These are phyloP conservation scores for Mastigamoeba balamuthi DNA, from an alignment of 78 protist species.

Conservation along the genomic window DNA sequence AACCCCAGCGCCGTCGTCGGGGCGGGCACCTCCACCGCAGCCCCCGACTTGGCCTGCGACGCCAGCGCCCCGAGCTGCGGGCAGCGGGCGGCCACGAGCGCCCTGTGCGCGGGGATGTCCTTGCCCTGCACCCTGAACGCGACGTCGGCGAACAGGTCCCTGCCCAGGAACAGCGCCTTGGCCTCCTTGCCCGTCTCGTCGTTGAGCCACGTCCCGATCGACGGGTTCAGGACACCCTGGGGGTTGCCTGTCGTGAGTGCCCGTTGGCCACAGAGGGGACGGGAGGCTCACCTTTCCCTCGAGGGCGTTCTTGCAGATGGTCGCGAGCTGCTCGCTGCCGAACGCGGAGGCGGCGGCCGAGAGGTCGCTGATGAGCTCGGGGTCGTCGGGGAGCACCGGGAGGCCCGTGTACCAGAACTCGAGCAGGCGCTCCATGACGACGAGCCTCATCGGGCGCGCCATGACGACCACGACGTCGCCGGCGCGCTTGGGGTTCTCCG, in stretches of 20 bases:
- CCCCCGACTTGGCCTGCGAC: neutral
- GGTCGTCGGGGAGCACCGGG: neutral
- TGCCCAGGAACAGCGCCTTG: neutral
- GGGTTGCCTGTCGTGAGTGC: too few relatives aligned
- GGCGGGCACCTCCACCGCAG: neutral
- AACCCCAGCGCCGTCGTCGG: neutral
- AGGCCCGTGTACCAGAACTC: neutral
- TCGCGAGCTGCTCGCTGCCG: neutral
- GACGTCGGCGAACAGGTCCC: neutral
- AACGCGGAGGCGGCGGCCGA: neutral
- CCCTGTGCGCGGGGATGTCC: neutral
- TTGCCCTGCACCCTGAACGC: neutral
- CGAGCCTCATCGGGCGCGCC: neutral
- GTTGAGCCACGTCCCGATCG: neutral
- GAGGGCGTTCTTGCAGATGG: neutral
- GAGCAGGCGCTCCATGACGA: neutral
- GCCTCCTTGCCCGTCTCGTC: neutral
- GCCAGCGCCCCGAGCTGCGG: neutral
- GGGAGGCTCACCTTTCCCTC: neutral
- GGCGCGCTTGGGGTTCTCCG: neutral
- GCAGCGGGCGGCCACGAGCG: neutral
- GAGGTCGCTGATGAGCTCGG: neutral
- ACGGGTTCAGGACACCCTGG: neutral
- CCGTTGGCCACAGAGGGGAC: too few relatives aligned
- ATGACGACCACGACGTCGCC: neutral